Evolutionary conservation across 495 filamentous ascomycete species (phyloP).

Genomic region (Amphirosellinia nigrospora): DNA sequence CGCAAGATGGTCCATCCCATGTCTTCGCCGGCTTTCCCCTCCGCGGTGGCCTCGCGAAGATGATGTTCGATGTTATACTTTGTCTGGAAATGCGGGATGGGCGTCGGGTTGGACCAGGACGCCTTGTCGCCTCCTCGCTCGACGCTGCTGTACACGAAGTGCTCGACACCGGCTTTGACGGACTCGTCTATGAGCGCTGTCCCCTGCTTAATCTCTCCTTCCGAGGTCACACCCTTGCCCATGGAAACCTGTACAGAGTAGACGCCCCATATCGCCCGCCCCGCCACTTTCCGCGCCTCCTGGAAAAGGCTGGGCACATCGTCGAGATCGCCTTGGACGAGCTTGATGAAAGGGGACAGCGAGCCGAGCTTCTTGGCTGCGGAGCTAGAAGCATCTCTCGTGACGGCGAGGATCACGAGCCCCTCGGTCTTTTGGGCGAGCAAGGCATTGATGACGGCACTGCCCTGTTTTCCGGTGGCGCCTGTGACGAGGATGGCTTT

Average conservation of each 20-base stretch:
- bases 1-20: conserved; percentile 69
- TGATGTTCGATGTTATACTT: conserved; percentile 72
- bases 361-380: conserved; percentile 54
- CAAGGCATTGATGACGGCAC: conserved; percentile 63
- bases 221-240: conserved; percentile 54
- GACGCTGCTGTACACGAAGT: conserved; percentile 73
- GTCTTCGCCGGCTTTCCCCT: conserved; percentile 33
- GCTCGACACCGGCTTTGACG: conserved; percentile 61
- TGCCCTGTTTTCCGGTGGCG: conserved; percentile 74
- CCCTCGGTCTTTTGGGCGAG: conserved; percentile 21
- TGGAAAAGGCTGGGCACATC: conserved; percentile 59
- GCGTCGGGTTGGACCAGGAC: conserved; percentile 62
- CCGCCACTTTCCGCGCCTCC: conserved; percentile 48
- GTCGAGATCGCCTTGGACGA: conserved; percentile 66
- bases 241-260: conserved; percentile 48
- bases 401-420: conserved; percentile 66
- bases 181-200: conserved; percentile 66
- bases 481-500: conserved; percentile 67
- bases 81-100: conserved; percentile 69
- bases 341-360: conserved; percentile 54
- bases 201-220: conserved; percentile 67
- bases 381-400: conserved; percentile 59
- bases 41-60: conserved; percentile 47
- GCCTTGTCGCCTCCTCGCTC: conserved; percentile 67
- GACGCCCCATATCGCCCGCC: conserved; percentile 46